A percentile compares a stretch with the other conserved stretches of the same genome.
These are phyloP conservation scores for Paxillus ammoniavirescens DNA, from an alignment of 768 basidiomycete species.

Conservation along the genomic window DNA sequence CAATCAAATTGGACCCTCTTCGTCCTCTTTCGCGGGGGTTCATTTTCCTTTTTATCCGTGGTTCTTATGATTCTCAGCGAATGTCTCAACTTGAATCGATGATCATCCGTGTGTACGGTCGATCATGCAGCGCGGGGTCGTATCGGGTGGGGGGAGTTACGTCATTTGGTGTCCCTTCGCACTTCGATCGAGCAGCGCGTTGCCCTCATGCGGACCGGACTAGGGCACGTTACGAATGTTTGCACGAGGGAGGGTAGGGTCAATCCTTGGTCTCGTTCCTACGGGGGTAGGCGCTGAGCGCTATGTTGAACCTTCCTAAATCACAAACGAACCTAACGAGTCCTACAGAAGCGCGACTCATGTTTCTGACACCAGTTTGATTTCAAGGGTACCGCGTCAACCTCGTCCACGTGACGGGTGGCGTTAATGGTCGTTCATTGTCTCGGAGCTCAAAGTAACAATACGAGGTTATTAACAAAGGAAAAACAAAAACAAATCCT, in stretches of 20 bases:
- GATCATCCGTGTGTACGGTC: too few species aligned
- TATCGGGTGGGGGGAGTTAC: background rate
- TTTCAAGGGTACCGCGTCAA: background rate
- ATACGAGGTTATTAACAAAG: background rate
- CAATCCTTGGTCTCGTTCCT: background rate
- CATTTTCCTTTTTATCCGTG: too few species aligned
- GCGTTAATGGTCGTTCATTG: background rate
- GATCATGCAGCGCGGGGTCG: too few species aligned
- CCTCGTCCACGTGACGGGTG: background rate
- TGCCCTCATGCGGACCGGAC: background rate
- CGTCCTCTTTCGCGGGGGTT: too few species aligned
- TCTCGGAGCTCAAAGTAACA: background rate
- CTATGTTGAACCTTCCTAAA: background rate
- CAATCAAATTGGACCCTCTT: too few species aligned
- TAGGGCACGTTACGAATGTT: background rate
- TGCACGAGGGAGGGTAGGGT: background rate
- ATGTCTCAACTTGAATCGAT: too few species aligned
- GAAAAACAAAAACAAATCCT: background rate
- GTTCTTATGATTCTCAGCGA: too few species aligned
- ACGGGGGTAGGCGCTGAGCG: background rate
- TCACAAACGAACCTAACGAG: constrained; percentile 33
- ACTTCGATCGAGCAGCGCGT: background rate
- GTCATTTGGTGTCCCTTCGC: background rate
- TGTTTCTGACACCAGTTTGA: background rate
- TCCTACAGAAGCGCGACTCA: constrained; percentile 19